A percentile compares a stretch with the other conserved stretches of the same genome.
Evolutionary conservation across 2,329 filamentous ascomycete genomes (phyloP).

Genomic region (Didymella glomerata): DNA sequence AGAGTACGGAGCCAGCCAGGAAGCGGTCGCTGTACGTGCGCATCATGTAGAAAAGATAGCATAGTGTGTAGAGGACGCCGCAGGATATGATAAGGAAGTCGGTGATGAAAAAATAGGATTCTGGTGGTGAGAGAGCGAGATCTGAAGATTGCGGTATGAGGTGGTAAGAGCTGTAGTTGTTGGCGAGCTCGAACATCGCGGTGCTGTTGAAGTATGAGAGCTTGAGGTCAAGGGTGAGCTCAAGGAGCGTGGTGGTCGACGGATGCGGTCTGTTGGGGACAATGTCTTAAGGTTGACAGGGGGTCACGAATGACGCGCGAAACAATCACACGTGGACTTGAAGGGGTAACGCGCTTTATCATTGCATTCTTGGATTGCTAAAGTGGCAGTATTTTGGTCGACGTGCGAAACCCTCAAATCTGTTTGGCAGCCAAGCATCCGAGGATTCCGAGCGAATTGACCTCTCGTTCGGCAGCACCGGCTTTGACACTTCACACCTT

Average conservation of each 20-base stretch:
- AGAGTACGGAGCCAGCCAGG: constrained; percentile 45
- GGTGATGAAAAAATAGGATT: constrained; percentile 54
- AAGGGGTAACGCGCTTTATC: not conserved
- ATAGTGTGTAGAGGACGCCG: constrained; percentile 52
- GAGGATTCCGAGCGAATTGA: constrained; percentile 27
- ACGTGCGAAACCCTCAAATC: constrained; percentile 16
- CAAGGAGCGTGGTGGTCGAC: not conserved
- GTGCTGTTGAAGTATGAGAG: not conserved
- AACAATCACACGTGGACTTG: not conserved
- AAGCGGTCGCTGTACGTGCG: constrained; percentile 50
- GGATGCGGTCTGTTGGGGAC: not conserved
- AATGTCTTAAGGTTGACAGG: not conserved
- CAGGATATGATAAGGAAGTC: constrained; percentile 54
- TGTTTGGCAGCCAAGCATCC: constrained; percentile 30
- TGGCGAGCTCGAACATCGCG: constrained; percentile 44
- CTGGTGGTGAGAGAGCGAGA: constrained; percentile 48
- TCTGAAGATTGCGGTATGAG: constrained; percentile 63
- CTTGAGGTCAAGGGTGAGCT: not conserved
- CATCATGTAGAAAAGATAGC: constrained; percentile 53
- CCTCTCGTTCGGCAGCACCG: constrained; percentile 7
- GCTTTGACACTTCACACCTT: not conserved
- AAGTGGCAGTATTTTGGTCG: constrained; percentile 6
- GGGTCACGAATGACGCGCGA: not conserved
- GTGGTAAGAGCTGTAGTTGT: constrained; percentile 54
- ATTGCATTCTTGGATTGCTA: not conserved